A percentile compares a stretch with the other conserved stretches of the same genome.
Evolutionary conservation across 2,329 filamentous ascomycete species (phyloP).

Genomic region (Pseudogymnoascus sp.): DNA sequence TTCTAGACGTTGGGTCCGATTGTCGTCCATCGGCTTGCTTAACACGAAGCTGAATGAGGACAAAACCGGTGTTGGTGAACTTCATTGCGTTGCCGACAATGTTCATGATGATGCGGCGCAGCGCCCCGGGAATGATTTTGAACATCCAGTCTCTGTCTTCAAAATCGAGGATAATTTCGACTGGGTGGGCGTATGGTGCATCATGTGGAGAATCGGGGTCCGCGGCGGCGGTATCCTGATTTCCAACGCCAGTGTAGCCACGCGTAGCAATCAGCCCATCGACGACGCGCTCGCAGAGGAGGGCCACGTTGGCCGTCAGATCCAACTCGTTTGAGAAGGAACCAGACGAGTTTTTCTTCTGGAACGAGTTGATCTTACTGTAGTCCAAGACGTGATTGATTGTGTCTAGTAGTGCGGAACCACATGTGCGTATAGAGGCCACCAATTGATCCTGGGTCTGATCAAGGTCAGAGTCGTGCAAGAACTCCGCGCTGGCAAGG

Average conservation of each 20-base stretch:
- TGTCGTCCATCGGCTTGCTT: not conserved
- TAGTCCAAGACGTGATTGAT: conserved; percentile 48
- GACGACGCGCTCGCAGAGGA: conserved; percentile 25
- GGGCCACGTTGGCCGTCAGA: conserved; percentile 22
- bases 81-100: conserved; percentile 55
- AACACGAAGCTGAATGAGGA: conserved; percentile 34
- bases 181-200: not conserved
- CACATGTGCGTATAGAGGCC: conserved; percentile 43
- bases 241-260: not conserved
- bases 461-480: conserved; percentile 42
- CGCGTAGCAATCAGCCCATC: conserved; percentile 25
- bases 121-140: conserved; percentile 23
- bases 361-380: conserved; percentile 44
- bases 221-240: not conserved
- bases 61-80: conserved; percentile 46
- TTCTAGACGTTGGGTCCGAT: not conserved
- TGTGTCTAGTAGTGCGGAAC: conserved; percentile 45
- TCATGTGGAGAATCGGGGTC: not conserved
- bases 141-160: conserved; percentile 25
- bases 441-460: conserved; percentile 39
- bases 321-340: conserved; percentile 24
- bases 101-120: conserved; percentile 47
- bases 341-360: conserved; percentile 17
- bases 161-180: conserved; percentile 25
- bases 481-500: conserved; percentile 44